Evolutionary conservation across 805 yeast species (phyloP).

Genomic region (Kodamaea fukazawae): DNA sequence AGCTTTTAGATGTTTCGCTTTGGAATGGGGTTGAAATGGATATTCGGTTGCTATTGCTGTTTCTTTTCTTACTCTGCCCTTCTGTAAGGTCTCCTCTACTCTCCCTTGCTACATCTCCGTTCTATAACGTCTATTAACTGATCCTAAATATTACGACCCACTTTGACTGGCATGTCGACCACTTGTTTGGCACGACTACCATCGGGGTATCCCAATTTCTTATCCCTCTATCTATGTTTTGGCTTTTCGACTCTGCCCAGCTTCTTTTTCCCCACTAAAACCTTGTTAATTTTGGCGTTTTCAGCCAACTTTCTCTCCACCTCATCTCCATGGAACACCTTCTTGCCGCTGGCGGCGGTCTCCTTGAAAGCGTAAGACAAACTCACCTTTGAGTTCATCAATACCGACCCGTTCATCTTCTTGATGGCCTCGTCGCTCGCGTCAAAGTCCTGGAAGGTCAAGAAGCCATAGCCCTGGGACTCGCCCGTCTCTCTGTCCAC

Average conservation of each 20-base stretch:
- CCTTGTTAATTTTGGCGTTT: slow-evolving; percentile 51
- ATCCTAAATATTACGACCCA: too few relatives aligned
- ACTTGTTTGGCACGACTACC: too few relatives aligned
- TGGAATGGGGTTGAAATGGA: too few relatives aligned
- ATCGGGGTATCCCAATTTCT: too few relatives aligned
- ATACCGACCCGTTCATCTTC: slow-evolving; percentile 62
- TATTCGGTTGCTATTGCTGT: too few relatives aligned
- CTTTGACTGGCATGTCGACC: too few relatives aligned
- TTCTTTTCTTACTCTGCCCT: too few relatives aligned
- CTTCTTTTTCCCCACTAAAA: slow-evolving; percentile 7
- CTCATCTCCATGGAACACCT: slow-evolving; percentile 67
- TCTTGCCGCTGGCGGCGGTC: slow-evolving; percentile 40
- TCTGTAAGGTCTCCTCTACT: too few relatives aligned
- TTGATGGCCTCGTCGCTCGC: slow-evolving; percentile 70
- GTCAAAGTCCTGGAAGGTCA: slow-evolving; percentile 62
- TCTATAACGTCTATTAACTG: too few relatives aligned
- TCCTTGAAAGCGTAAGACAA: slow-evolving; percentile 74
- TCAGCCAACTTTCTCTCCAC: slow-evolving; percentile 70
- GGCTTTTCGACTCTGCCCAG: slow-evolving; percentile 4
- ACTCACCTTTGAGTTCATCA: slow-evolving; percentile 62
- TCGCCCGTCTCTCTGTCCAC: slow-evolving; percentile 46
- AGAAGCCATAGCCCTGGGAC: slow-evolving; percentile 63
- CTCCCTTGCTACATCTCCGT: too few relatives aligned
- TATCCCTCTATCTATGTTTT: background rate
- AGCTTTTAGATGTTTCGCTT: too few relatives aligned